These are phyloP conservation scores for Orbilia oligospora DNA, from an alignment of 2,329 filamentous ascomycete species.

Conservation along the genomic window DNA sequence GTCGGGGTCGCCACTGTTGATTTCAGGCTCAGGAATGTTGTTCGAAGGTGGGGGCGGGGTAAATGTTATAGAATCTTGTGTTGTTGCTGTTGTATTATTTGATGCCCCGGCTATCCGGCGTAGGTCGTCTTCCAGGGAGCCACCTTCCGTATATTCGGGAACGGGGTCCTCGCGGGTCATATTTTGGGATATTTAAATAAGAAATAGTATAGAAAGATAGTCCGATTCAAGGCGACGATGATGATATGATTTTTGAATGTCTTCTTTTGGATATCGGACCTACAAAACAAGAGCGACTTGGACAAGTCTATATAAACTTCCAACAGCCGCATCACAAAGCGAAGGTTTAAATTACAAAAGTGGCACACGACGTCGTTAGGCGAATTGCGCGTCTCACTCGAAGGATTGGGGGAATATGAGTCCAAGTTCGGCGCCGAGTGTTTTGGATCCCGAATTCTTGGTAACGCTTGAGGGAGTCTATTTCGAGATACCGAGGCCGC, in stretches of 20 bases:
- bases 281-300: constrained; percentile 17
- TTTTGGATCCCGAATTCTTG: constrained; percentile 21
- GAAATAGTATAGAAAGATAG: neutral
- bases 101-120: constrained; percentile 49
- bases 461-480: neutral
- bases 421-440: constrained; percentile 38
- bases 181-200: neutral
- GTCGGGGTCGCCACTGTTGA: constrained; percentile 52
- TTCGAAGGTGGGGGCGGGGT: constrained; percentile 18
- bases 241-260: constrained; percentile 18
- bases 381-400: constrained; percentile 54
- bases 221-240: constrained; percentile 22
- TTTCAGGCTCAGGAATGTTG: neutral
- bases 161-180: constrained; percentile 44
- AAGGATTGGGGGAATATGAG: constrained; percentile 28
- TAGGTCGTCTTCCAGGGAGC: constrained; percentile 56
- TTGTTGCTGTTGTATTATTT: constrained; percentile 51
- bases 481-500: constrained; percentile 46
- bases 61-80: constrained; percentile 8
- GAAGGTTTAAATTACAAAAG: constrained; percentile 32
- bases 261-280: constrained; percentile 27
- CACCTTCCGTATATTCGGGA: constrained; percentile 47
- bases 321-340: constrained; percentile 3
- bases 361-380: constrained; percentile 38
- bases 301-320: constrained; percentile 42